Base-by-base conservation (phyloP, 345 rosid species). In the Hevea brasiliensis region DNA sequence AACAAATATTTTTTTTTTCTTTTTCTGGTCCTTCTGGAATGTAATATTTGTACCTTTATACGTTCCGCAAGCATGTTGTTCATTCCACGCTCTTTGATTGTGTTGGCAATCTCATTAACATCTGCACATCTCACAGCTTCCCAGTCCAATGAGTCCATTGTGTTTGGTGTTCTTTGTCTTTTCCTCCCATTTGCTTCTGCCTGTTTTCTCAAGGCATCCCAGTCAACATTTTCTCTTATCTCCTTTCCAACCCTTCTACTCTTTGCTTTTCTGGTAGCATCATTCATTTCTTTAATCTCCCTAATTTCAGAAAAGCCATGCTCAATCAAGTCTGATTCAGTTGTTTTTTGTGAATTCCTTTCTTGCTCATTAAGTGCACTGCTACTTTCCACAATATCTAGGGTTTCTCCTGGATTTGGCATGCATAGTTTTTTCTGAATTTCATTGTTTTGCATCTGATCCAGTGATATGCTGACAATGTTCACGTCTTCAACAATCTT, bases 171-270 rank as follows among this genome's bases (percentile, higher is more conserved):
- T 71, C 72, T 66, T 54, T 71, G 76, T 40, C 67, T 78, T 61
- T 73, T 74, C 58, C 35, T 15, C 2, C 73, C 82, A 74, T 60
- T 71, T 71, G 68, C 68, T 51, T 51, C 72, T 65, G 60, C 73
- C 40, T 75, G 58, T 61, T 44, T 71, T 61, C 72, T 79, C 21
- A 79, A 67, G 27, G 72, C 70, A 41, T 74, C 78, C 82, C 82
- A 79, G 64, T 79, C 64, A 23, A 67, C 53, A 18, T 74, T n/a
- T 58, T 32, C 73, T 74, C 48, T 71, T 55, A 81, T 84, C 74
- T 83, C 89, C 70, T 82, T 84, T 9, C 86, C 82, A 7, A 80
- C 79, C 69, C 85, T 83, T 69, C 81, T 87, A 60, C 85, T 81
- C 78, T 85, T 85, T 48, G 88, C 67, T 54, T 85, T 84, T 55